Evolutionary conservation across 805 yeast species (phyloP), one percentile per base, ranked within the genome.

Genomic region (Saturnispora diversa): DNA sequence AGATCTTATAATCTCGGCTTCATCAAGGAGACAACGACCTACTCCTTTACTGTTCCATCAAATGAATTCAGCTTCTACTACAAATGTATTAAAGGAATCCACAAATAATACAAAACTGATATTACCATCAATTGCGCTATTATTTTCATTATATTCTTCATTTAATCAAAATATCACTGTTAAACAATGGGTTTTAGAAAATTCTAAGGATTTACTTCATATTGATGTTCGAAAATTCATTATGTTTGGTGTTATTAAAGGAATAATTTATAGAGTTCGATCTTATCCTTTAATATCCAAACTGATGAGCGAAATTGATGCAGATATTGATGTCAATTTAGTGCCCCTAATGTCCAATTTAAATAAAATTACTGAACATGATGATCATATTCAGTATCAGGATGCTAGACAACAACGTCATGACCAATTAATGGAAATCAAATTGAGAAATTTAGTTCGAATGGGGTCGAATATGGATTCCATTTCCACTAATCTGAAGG

Each of bases 141-240:
- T 87, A 8, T 85, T 90, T 55, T 76, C 70, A 44, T 70, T 92
- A 1, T 90, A 86, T 57, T 60, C 85, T 36, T 77, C 87, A 2
- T 66, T 92, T 43, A 80, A 80, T 45, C 94, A 82, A 47, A 92
- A 94, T 1, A 75, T 72, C 31, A 71, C 84, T 0, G 66, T 92
- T 9, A 77, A 77, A 45, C 84, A 81, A 19, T 94, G 98, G 97
- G 84, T 77, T 55, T 52, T 69, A 20, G 82, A 76, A 44, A 80
- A 92, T 53, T 66, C 65, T 29, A 71, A 72, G 35, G 60, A 64
- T 3, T 63, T 92, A 13, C 58, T 63, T 21, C 71, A 77, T 47
- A 75, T 94, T 31, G 99, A 92, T 58, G 66, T 92, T 3, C 69
- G 97, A 47, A 65, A 94, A 40, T 84, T 92, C 50, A 66, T 92